These are phyloP conservation scores for Peronospora destructor DNA, from an alignment of 352 stramenopile genomes.

Conservation along the genomic window DNA sequence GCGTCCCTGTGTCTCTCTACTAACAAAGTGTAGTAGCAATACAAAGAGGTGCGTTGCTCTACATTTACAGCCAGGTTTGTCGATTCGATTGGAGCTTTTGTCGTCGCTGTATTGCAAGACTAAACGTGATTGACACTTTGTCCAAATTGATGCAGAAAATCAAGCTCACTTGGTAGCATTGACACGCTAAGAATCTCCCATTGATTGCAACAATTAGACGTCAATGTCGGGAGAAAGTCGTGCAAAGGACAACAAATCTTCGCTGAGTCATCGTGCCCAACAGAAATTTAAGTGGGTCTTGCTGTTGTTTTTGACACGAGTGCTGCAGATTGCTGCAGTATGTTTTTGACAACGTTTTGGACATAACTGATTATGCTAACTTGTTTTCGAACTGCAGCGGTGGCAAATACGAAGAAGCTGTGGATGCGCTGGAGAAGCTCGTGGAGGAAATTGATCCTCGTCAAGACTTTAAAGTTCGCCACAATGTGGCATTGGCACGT, in stretches of 20 bases:
- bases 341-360: constrained; percentile 3
- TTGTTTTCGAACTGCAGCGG: constrained; percentile 29
- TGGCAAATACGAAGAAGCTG: constrained; percentile 80
- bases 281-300: constrained; percentile 81
- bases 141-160: constrained; percentile 10
- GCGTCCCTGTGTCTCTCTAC: constrained; percentile 5
- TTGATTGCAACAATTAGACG: constrained; percentile 7
- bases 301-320: neutral
- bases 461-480: constrained; percentile 77
- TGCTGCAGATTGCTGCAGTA: too few species aligned
- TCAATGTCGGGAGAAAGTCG: constrained; percentile 58
- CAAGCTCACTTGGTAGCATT: neutral
- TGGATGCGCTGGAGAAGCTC: constrained; percentile 79
- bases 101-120: neutral
- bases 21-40: neutral
- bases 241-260: constrained; percentile 82
- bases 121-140: constrained; percentile 10
- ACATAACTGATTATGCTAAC: neutral
- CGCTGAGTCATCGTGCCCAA: constrained; percentile 76
- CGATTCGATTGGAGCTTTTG: neutral
- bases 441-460: constrained; percentile 70
- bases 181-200: neutral
- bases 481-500: constrained; percentile 73
- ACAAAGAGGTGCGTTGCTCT: constrained; percentile 17
- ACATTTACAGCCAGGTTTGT: neutral